Evolutionary conservation across 2,329 filamentous ascomycete genomes (phyloP), one percentile per base, ranked within the genome.

Genomic region (Calcarisporium arbuscula): DNA sequence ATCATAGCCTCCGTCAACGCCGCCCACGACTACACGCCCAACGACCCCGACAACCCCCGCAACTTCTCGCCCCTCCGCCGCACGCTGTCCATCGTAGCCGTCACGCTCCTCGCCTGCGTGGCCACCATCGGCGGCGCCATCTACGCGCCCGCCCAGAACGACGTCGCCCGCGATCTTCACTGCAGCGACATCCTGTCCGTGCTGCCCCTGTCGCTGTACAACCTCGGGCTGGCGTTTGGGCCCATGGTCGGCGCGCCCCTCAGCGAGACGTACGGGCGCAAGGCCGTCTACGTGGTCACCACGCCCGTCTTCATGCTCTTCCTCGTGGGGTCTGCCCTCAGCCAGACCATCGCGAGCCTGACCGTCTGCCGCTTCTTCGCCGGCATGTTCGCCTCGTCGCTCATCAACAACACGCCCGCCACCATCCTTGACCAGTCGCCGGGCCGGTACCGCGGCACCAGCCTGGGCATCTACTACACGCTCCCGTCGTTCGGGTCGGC

Each of bases 231-330:
- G 8, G 47, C 47, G 7, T 52, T 49, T 26, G 50, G 45, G 5
- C 85, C 85, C 2, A 79, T 90, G 72, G 68, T 70, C 2, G 89
- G 89, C 51, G 85, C 85, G 6, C 85, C 85, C 0, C 59, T 86
- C 20, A 84, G 78, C 6, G 85, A 92, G 54, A 72, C 88, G 32
- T 67, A 80, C 35, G 85, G 85, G 18, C 68, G 85, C 33, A 52
- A 43, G 40, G 48, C 43, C 9, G 32, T 45, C 3, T 39, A 31
- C 22, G 52, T 61, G 43, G 72, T 61, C 10, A 63, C 72, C 1
- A 85, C 82, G 0, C 61, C 86, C 0, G 54, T 77, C 2, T 76
- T 88, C 12, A 60, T 88, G 19, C 87, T 88, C 55, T 73, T 85
- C 42, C 82, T 89, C 40, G 82, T 84, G 2, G 83, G 81, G 40